Percentiles rank a stretch among this genome's conserved stretches.
Conservation (phyloP, 164 flowering plant species). For the Stephania cephalantha region DNA sequence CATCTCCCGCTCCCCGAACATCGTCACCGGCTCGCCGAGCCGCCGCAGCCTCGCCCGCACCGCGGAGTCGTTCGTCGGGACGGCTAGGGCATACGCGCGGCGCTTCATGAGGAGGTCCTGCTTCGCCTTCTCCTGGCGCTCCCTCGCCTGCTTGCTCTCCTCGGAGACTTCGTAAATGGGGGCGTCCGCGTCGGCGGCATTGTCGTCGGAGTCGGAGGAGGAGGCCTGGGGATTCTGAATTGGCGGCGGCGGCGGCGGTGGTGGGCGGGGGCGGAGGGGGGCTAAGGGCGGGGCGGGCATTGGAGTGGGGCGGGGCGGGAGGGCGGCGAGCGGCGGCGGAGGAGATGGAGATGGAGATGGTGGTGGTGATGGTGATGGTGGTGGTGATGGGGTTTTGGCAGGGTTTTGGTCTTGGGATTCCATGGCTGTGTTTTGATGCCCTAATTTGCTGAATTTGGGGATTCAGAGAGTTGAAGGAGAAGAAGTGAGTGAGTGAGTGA, state of each 20-base stretch:
- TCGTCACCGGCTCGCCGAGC: constrained; percentile 86
- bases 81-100: constrained; percentile 85
- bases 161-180: constrained; percentile 67
- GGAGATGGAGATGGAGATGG: background rate
- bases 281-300: constrained; percentile 35
- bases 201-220: constrained; percentile 46
- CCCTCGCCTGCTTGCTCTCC: constrained; percentile 65
- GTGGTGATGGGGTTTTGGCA: background rate
- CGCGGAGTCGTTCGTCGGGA: constrained; percentile 91
- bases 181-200: constrained; percentile 15
- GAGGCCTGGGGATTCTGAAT: constrained; percentile 43
- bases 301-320: constrained; percentile 44
- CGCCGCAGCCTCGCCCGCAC: constrained; percentile 84
- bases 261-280: constrained; percentile 48
- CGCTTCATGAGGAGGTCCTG: constrained; percentile 79
- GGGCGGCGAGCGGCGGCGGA: constrained; percentile 29
- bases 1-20: constrained; percentile 96
- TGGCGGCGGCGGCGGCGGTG: constrained; percentile 34
- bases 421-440: background rate
- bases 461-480: background rate
- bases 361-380: background rate
- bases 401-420: background rate
- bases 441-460: background rate
- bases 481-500: background rate
- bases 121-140: constrained; percentile 77